Evolutionary conservation across 352 stramenopile genomes (phyloP).

Genomic region (Phytophthora agathidicida): DNA sequence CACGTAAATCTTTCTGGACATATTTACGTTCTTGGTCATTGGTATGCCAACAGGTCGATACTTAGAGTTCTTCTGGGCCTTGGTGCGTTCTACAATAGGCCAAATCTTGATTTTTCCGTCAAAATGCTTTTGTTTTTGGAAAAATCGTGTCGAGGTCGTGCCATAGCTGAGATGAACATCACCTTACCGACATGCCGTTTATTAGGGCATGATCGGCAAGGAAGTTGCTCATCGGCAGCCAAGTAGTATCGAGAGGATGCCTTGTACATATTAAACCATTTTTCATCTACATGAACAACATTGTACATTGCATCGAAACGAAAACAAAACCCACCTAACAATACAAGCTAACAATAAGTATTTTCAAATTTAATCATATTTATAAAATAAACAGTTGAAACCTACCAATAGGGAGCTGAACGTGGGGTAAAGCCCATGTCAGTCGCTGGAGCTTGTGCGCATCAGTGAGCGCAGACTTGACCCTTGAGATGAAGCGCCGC

Average conservation of each 20-base stretch:
- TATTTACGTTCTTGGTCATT: not conserved
- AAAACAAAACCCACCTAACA: constrained; percentile 1
- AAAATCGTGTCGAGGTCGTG: constrained; percentile 3
- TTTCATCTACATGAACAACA: constrained; percentile 18
- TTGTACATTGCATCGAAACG: constrained; percentile 17
- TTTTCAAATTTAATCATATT: constrained; percentile 4
- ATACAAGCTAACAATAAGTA: no score
- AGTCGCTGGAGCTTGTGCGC: not conserved
- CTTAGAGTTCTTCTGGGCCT: not conserved
- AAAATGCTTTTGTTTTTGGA: constrained; percentile 9
- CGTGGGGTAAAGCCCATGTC: not conserved
- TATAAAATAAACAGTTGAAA: not conserved
- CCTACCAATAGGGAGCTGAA: not conserved
- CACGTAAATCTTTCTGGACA: not conserved
- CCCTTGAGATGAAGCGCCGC: not conserved
- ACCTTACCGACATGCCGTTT: constrained; percentile 17
- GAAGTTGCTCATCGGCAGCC: not conserved
- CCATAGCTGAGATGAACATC: constrained; percentile 18
- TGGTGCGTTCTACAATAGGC: not conserved
- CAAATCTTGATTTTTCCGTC: constrained; percentile 26
- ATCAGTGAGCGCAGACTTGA: no score
- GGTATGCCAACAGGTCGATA: not conserved
- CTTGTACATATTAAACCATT: constrained; percentile 28
- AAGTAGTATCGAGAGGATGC: constrained; percentile 3
- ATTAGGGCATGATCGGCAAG: constrained; percentile 1